Evolutionary conservation across 2,329 filamentous ascomycete genomes (phyloP).

Genomic region (Ceratocystiopsis brevicomis): DNA sequence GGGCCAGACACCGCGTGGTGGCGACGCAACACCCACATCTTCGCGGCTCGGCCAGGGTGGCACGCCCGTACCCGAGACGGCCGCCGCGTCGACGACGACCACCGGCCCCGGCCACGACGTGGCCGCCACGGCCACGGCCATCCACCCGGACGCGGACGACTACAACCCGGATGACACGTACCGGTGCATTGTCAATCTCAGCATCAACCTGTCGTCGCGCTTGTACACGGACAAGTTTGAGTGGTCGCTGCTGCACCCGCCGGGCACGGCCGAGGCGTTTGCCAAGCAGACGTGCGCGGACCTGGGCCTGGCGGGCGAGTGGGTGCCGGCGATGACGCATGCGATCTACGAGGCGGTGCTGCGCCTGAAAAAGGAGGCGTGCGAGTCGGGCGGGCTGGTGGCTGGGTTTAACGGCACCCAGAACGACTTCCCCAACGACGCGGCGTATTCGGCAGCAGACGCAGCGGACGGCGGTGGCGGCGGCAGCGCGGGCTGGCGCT

Average conservation of each 20-base stretch:
- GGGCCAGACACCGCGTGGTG: no score
- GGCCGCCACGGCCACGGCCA: slow-evolving; percentile 48
- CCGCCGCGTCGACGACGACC: neutral
- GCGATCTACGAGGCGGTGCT: slow-evolving; percentile 93
- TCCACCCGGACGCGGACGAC: slow-evolving; percentile 47
- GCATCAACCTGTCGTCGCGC: slow-evolving; percentile 76
- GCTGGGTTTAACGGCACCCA: slow-evolving; percentile 37
- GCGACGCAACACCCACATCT: neutral
- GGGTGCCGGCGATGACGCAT: slow-evolving; percentile 84
- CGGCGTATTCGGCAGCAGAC: slow-evolving; percentile 28
- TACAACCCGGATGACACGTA: slow-evolving; percentile 88
- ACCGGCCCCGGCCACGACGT: slow-evolving; percentile 33
- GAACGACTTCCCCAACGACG: slow-evolving; percentile 70
- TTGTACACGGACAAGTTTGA: slow-evolving; percentile 96
- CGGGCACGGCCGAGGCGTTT: slow-evolving; percentile 80
- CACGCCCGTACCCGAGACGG: neutral
- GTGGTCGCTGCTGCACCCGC: slow-evolving; percentile 84
- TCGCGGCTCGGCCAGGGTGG: no score
- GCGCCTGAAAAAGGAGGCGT: slow-evolving; percentile 87
- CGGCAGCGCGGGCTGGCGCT: slow-evolving; percentile 63
- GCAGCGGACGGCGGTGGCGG: slow-evolving; percentile 4
- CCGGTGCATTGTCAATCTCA: slow-evolving; percentile 77
- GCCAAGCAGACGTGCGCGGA: slow-evolving; percentile 86
- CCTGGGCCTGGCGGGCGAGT: slow-evolving; percentile 74
- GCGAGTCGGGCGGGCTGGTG: slow-evolving; percentile 78